Evolutionary conservation across 2,329 filamentous ascomycete species (phyloP).

Genomic region (Penicillium frequentans): DNA sequence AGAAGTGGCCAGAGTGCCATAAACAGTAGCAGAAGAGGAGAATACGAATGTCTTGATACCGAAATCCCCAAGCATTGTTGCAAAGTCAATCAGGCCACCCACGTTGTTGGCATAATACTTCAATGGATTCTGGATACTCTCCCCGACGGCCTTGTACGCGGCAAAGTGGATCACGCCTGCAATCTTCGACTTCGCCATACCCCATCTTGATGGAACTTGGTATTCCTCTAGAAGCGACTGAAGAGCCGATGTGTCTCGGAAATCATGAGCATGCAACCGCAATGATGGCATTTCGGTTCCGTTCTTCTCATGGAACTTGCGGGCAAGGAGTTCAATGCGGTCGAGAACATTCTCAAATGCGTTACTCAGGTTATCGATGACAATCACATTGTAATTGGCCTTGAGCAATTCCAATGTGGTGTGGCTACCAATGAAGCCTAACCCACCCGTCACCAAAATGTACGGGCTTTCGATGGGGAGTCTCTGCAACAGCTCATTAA

Average conservation of each 20-base stretch:
- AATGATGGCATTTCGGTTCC: conserved; percentile 46
- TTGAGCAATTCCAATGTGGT: conserved; percentile 44
- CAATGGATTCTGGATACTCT: conserved; percentile 61
- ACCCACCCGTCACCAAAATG: conserved; percentile 44
- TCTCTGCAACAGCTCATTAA: conserved; percentile 44
- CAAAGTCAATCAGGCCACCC: conserved; percentile 61
- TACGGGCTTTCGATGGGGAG: conserved; percentile 39
- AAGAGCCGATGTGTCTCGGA: conserved; percentile 46
- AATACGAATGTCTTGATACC: conserved; percentile 67
- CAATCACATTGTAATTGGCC: conserved; percentile 42
- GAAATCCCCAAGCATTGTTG: conserved; percentile 57
- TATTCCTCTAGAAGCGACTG: conserved; percentile 46
- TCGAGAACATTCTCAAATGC: conserved; percentile 37
- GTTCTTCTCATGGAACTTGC: conserved; percentile 37
- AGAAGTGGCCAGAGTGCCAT: conserved; percentile 56
- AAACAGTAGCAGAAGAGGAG: conserved; percentile 67
- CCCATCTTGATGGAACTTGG: conserved; percentile 32
- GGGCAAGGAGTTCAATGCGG: conserved; percentile 35
- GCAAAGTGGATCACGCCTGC: conserved; percentile 69
- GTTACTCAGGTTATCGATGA: conserved; percentile 45
- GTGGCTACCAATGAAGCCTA: conserved; percentile 46
- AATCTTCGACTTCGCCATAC: conserved; percentile 51
- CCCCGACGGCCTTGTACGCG: conserved; percentile 65
- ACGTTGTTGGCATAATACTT: conserved; percentile 70
- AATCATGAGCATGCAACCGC: conserved; percentile 51